A percentile compares a stretch with the other conserved stretches of the same genome.
These are phyloP conservation scores for Epichloe uncinata DNA, from an alignment of 2,329 filamentous ascomycete species.

Conservation along the genomic window DNA sequence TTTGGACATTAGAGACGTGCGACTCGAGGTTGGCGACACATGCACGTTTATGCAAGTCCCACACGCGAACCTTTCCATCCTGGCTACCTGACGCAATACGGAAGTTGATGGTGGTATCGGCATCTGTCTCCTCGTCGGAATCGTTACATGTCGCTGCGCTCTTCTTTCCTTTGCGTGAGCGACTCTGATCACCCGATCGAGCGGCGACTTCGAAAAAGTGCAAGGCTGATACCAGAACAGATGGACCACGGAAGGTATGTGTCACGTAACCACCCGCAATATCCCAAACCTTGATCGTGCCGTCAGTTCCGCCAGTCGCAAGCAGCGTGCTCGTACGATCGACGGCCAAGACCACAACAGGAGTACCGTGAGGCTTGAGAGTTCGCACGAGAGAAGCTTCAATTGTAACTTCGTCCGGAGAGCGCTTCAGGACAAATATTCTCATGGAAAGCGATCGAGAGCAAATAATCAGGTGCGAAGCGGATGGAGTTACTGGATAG, in stretches of 20 bases:
- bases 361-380: conserved; percentile 79
- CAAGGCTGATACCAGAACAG: conserved; percentile 79
- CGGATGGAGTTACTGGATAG: conserved; percentile 64
- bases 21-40: conserved; percentile 70
- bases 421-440: conserved; percentile 61
- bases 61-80: conserved; percentile 83
- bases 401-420: conserved; percentile 42
- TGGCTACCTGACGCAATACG: conserved; percentile 83
- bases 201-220: conserved; percentile 79
- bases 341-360: conserved; percentile 73
- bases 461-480: conserved; percentile 77
- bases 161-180: conserved; percentile 23
- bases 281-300: conserved; percentile 93
- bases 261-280: conserved; percentile 81
- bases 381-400: conserved; percentile 60
- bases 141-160: conserved; percentile 15
- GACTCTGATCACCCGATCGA: conserved; percentile 18
- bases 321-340: conserved; percentile 81
- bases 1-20: conserved; percentile 89
- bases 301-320: conserved; percentile 86
- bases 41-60: conserved; percentile 77
- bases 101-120: conserved; percentile 43
- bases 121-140: conserved; percentile 26
- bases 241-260: conserved; percentile 88
- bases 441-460: conserved; percentile 94